Evolutionary conservation across 257 asterid genomes (phyloP), one percentile per base, ranked within the genome.

Genomic region (Ehretia macrophylla): DNA sequence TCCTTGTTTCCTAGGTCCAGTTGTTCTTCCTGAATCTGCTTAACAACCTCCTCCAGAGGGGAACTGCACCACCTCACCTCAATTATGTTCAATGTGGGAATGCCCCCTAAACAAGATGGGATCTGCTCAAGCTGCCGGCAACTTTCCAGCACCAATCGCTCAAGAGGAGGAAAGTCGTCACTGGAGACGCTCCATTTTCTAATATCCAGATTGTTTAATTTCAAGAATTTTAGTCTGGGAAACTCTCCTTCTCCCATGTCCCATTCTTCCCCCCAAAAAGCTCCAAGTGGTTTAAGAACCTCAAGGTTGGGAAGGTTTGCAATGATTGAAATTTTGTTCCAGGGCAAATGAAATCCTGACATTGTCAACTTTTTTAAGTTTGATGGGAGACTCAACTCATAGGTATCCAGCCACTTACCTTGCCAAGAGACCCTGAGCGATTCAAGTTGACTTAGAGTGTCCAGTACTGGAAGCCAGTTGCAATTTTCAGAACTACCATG

Each of bases 371-470:
- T 27, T 27, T 27, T 27, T 27, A 27, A 27, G 35, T 27, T 27
- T 27, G 35, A 27, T 6, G 35, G 35, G 6, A 27, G 35, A 27
- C 35, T 27, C 35, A 27, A 27, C 4, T 27, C 35, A 27, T 27
- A 27, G 35, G 4, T 27, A 27, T 27, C 35, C 3, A 18, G 48
- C 3, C 22, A 17, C 11, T 17, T 20, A 4, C 65, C 63, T n/a
- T 10, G 27, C n/a, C 35, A n/a, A n/a, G n/a, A n/a, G n/a, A n/a
- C n/a, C n/a, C n/a, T 56, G 57, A 65, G 51, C 8, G 69, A 23
- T 48, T 65, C 39, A 14, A 65, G 40, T 3, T 21, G 27, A 56
- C 17, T 5, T 12, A 65, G 49, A 47, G 17, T 11, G 14, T 27
- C 10, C 20, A 65, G 32, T 4, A 1, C 12, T 4, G 57, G 70